Conservation (phyloP, 2,329 filamentous ascomycete genomes). For the Ceratocystis variospora region DNA sequence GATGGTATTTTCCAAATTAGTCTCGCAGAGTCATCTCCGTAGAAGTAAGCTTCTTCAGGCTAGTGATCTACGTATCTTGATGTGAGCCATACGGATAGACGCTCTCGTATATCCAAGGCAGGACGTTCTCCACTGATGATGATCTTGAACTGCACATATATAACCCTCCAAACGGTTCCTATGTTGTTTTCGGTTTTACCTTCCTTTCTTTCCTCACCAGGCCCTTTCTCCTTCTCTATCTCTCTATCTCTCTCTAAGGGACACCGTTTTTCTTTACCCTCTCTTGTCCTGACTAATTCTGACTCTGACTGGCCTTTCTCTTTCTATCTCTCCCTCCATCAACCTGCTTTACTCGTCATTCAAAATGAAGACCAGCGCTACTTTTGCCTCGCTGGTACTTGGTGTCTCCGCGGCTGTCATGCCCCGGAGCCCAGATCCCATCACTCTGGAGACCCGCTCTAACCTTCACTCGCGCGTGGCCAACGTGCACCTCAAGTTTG, state of each 20-base stretch:
- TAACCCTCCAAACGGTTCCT: not conserved
- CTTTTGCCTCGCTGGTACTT: conserved; percentile 16
- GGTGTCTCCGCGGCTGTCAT: conserved; percentile 15
- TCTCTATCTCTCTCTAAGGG: not conserved
- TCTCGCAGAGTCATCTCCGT: not conserved
- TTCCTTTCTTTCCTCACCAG: conserved; percentile 12
- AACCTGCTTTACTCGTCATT: not conserved
- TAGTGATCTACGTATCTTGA: not conserved
- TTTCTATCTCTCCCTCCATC: not conserved
- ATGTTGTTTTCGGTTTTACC: no score
- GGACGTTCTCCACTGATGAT: no score
- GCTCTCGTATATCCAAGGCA: no score
- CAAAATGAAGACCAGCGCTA: conserved; percentile 17
- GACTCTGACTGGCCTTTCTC: not conserved
- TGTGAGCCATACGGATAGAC: not conserved
- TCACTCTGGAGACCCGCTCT: conserved; percentile 18
- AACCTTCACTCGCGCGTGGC: conserved; percentile 16
- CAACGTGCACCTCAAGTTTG: conserved; percentile 22
- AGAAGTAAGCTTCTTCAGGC: not conserved
- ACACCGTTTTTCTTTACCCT: not conserved
- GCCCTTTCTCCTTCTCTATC: not conserved
- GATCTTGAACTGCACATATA: not conserved
- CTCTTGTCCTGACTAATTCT: not conserved
- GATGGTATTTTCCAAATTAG: not conserved
- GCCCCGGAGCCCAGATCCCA: conserved; percentile 12